Evolutionary conservation across 305 asterid genomes (phyloP).

Genomic region (Solanum aculeatissimum): DNA sequence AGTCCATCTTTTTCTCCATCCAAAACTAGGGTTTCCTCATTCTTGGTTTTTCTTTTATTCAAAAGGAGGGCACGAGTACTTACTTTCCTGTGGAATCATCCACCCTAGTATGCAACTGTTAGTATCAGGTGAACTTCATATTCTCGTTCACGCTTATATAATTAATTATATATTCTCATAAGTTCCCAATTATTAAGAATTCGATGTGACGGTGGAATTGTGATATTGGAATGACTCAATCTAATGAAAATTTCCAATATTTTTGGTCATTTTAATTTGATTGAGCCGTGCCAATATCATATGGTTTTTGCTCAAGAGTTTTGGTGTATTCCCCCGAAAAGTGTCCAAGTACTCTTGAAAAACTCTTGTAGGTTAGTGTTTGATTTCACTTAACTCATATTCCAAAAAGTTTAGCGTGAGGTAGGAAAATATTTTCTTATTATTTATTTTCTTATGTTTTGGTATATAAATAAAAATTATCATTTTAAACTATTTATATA

Average conservation of each 20-base stretch:
- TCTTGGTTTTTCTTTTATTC: not conserved
- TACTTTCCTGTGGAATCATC: not conserved
- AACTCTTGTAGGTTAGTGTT: not conserved
- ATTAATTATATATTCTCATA: not conserved
- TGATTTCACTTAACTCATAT: not conserved
- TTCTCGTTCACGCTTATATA: not conserved
- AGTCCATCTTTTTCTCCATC: not conserved
- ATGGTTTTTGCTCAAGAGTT: not conserved
- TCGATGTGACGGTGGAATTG: not conserved
- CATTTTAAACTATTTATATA: not conserved
- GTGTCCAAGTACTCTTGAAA: not conserved
- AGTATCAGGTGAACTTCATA: not conserved
- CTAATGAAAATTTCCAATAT: not conserved
- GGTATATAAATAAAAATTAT: not conserved
- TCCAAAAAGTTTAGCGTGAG: not conserved
- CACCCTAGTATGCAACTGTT: not conserved
- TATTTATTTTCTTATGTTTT: not conserved
- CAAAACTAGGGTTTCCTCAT: not conserved
- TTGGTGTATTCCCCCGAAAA: not conserved
- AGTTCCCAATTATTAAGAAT: not conserved
- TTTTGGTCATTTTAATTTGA: conserved; percentile 31
- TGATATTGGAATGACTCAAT: not conserved
- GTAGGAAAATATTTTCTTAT: not conserved
- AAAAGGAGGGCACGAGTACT: not conserved
- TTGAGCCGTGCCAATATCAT: conserved; percentile 80